These are phyloP conservation scores for Dioscorea alata DNA, from an alignment of 106 monocot species.

Conservation along the genomic window DNA sequence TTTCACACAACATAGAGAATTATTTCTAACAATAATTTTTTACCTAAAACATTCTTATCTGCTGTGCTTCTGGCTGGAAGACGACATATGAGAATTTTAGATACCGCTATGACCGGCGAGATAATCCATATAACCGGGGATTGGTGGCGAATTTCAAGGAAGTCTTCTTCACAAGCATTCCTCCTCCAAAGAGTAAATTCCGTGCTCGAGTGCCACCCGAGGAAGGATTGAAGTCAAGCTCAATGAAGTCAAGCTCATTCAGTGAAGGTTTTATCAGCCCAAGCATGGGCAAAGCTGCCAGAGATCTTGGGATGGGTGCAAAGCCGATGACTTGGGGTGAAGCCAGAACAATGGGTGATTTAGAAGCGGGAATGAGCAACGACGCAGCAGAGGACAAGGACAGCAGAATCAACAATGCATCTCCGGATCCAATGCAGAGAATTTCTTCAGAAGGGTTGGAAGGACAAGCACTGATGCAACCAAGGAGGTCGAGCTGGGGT, in stretches of 20 bases:
- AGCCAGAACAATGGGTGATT: slow-evolving; percentile 24
- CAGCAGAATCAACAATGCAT: slow-evolving; percentile 16
- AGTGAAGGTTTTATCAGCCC: slow-evolving; percentile 70
- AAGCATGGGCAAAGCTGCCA: slow-evolving; percentile 59
- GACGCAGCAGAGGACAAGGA: slow-evolving; percentile 39
- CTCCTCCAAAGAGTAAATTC: slow-evolving; percentile 78
- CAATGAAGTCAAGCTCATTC: slow-evolving; percentile 11
- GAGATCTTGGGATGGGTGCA: slow-evolving; percentile 67
- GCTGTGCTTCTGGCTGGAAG: slow-evolving; percentile 37
- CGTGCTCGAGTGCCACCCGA: slow-evolving; percentile 30
- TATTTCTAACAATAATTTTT: too few species aligned
- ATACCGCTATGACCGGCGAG: slow-evolving; percentile 77
- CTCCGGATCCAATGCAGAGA: slow-evolving; percentile 11
- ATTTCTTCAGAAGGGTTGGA: slow-evolving; percentile 9
- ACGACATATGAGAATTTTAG: slow-evolving; percentile 98
- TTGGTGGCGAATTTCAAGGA: slow-evolving; percentile 65
- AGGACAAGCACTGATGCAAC: neutral
- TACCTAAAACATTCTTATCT: slow-evolving; percentile 64
- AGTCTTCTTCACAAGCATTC: slow-evolving; percentile 59
- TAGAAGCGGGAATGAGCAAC: slow-evolving; percentile 26
- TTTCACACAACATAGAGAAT: too few species aligned
- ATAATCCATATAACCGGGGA: slow-evolving; percentile 79
- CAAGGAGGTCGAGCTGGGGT: slow-evolving; percentile 30
- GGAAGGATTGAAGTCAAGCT: slow-evolving; percentile 13
- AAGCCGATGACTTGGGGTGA: slow-evolving; percentile 69